phyloP scores from a whole-genome alignment of 768 basidiomycete species.

The Piloderma croceum region DNA sequence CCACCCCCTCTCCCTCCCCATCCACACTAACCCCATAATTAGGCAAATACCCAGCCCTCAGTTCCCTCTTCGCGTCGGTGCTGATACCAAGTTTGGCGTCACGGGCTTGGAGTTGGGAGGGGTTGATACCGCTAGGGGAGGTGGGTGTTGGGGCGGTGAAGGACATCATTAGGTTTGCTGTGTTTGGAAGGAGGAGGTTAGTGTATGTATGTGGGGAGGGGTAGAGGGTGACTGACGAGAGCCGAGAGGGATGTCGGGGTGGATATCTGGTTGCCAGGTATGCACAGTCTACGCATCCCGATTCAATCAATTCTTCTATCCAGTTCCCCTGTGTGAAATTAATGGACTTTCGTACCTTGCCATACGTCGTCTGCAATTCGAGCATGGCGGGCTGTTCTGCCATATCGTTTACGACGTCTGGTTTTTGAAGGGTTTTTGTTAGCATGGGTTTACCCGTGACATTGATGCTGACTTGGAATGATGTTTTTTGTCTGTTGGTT shows the following conservation, averaged over 20 bases:
- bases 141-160: too few species aligned
- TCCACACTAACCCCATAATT: slow-evolving; percentile 29
- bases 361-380: slow-evolving; percentile 42
- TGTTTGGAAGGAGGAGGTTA: too few species aligned
- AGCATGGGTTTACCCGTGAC: neutral
- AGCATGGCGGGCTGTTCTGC: slow-evolving; percentile 38
- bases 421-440: neutral
- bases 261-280: slow-evolving; percentile 34
- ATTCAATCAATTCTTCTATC: too few species aligned
- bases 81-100: slow-evolving; percentile 31
- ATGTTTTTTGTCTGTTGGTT: slow-evolving; percentile 20
- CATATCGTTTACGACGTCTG: slow-evolving; percentile 26
- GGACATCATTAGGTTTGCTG: slow-evolving; percentile 44
- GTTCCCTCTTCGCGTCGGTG: slow-evolving; percentile 28
- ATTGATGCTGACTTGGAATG: slow-evolving; percentile 17
- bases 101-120: slow-evolving; percentile 23
- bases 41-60: slow-evolving; percentile 33
- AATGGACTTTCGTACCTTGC: too few species aligned
- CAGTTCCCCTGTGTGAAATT: slow-evolving; percentile 36
- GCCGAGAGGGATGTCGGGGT: slow-evolving; percentile 40
- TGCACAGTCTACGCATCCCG: slow-evolving; percentile 34
- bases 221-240: too few species aligned
- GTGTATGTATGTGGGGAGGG: too few species aligned
- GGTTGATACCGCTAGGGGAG: slow-evolving; percentile 32
- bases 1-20: slow-evolving; percentile 30